A percentile compares a stretch with the other conserved stretches of the same genome.
Evolutionary conservation across 2,329 filamentous ascomycete species (phyloP).

Genomic region (Verticillium longisporum): DNA sequence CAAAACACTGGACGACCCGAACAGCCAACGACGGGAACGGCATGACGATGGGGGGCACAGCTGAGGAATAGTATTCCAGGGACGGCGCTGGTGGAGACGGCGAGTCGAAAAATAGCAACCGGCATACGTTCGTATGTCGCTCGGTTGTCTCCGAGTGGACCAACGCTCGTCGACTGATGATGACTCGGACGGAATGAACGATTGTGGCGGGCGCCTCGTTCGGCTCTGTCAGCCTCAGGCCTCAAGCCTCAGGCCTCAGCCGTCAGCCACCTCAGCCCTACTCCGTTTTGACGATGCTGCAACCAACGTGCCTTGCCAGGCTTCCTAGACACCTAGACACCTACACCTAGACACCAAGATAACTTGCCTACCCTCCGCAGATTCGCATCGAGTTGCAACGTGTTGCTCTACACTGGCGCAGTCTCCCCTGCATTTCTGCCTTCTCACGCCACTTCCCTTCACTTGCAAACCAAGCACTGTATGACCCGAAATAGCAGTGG

Average conservation of each 20-base stretch:
- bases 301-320: no score
- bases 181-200: background rate
- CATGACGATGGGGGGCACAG: background rate
- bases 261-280: background rate
- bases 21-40: background rate
- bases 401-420: no score
- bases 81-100: background rate
- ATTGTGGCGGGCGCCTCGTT: no score
- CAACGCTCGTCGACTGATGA: background rate
- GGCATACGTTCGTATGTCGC: background rate
- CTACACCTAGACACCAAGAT: no score
- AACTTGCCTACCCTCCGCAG: no score
- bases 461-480: no score
- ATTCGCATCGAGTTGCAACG: no score
- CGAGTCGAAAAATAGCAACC: background rate
- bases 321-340: background rate
- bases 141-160: background rate
- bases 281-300: background rate
- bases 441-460: no score
- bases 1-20: background rate
- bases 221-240: no score
- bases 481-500: background rate
- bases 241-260: no score
- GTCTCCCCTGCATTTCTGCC: no score
- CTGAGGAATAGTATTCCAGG: background rate